phyloP scores from a whole-genome alignment of 2,329 filamentous ascomycete genomes.

The Simplicillium aogashimaense region DNA sequence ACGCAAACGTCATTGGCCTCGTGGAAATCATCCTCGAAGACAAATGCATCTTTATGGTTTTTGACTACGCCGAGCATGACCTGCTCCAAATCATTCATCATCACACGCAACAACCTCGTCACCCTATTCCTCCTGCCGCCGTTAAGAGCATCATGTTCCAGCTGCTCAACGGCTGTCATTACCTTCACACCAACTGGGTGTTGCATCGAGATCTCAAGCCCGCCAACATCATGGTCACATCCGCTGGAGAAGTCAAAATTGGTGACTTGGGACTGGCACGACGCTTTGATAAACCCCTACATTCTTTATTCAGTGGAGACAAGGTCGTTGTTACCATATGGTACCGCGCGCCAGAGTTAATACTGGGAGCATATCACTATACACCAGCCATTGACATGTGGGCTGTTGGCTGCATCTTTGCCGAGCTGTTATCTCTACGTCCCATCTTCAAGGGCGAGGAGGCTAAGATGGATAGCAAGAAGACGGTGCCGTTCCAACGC shows the following conservation, averaged over 20 bases:
- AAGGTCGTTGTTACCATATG: conserved; percentile 99
- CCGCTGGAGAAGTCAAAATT: conserved; percentile 80
- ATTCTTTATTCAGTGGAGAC: conserved; percentile 84
- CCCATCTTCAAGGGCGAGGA: conserved; percentile 99
- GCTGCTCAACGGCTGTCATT: conserved; percentile 86
- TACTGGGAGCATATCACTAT: conserved; percentile 90
- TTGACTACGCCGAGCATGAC: conserved; percentile 97
- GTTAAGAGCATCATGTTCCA: conserved; percentile 95
- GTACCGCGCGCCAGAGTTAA: conserved; percentile 91
- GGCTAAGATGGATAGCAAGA: conserved; percentile 98
- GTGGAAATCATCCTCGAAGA: conserved; percentile 96
- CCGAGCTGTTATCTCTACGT: conserved; percentile 77
- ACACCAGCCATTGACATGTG: conserved; percentile 95
- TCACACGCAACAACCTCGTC: conserved; percentile 79
- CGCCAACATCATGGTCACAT: conserved; percentile 98
- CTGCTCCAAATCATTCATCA: conserved; percentile 96
- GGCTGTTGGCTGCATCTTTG: conserved; percentile 97
- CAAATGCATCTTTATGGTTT: conserved; percentile 99
- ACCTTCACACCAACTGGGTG: conserved; percentile 94
- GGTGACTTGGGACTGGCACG: conserved; percentile 88
- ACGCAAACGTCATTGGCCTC: conserved; percentile 81
- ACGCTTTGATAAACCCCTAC: conserved; percentile 86
- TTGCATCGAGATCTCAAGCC: conserved; percentile 94
- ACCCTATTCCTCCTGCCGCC: conserved; percentile 78
- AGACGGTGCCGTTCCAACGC: conserved; percentile 91